phyloP scores from a whole-genome alignment of 129 eudicot species.

The Deinandra increscens region DNA sequence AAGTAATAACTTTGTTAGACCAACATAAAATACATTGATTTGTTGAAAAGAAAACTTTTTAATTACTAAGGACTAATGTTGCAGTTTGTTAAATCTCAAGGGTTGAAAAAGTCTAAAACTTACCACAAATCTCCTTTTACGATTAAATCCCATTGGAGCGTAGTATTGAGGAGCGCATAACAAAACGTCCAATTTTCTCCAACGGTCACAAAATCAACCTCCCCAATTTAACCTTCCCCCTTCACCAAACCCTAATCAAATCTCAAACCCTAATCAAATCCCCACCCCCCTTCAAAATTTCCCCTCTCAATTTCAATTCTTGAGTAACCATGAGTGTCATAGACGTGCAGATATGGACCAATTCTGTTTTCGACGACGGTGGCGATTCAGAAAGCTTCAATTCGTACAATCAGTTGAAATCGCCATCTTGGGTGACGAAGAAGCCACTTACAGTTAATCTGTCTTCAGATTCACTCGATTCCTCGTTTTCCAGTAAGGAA shows the following conservation, averaged over 20 bases:
- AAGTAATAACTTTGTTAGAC: too few relatives aligned
- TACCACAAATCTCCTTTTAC: neutral
- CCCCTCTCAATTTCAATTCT: slow-evolving; percentile 15
- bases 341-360: slow-evolving; percentile 83
- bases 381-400: slow-evolving; percentile 36
- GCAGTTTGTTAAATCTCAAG: neutral
- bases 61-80: neutral
- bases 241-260: slow-evolving; percentile 22
- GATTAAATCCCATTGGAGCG: slow-evolving; percentile 66
- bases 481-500: slow-evolving; percentile 65
- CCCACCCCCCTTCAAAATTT: neutral
- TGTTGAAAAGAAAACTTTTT: too few relatives aligned
- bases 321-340: slow-evolving; percentile 56
- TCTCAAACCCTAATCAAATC: slow-evolving; percentile 23
- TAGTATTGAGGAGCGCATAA: slow-evolving; percentile 38
- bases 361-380: slow-evolving; percentile 73
- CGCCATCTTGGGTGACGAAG: slow-evolving; percentile 37
- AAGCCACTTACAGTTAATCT: slow-evolving; percentile 28
- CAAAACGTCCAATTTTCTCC: slow-evolving; percentile 56
- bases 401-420: slow-evolving; percentile 18
- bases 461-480: slow-evolving; percentile 43
- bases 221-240: slow-evolving; percentile 20
- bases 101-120: neutral
- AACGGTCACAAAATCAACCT: slow-evolving; percentile 66
- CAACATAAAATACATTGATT: too few relatives aligned